Conservation (phyloP, 164 flowering plant genomes). For the Paratinospora sagittata region DNA sequence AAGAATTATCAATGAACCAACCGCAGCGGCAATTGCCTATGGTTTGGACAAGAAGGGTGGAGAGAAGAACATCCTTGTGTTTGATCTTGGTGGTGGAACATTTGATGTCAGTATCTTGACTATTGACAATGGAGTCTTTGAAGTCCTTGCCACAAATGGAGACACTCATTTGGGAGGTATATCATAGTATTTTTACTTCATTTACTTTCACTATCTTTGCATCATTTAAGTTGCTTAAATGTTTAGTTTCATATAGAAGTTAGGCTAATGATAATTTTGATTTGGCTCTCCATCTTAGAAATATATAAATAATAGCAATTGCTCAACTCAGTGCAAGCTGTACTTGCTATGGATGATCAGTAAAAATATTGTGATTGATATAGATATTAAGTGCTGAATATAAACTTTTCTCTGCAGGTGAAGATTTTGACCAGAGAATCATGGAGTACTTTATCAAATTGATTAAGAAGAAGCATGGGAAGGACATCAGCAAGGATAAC, state of each 20-base stretch:
- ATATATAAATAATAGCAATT: too few species aligned
- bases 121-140: slow-evolving; percentile 41
- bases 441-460: slow-evolving; percentile 28
- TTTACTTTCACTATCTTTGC: too few species aligned
- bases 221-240: too few species aligned
- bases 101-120: slow-evolving; percentile 49
- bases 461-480: slow-evolving; percentile 31
- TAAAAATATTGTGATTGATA: too few species aligned
- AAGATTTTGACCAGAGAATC: slow-evolving; percentile 28
- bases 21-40: slow-evolving; percentile 92
- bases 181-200: background rate
- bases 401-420: slow-evolving; percentile 18
- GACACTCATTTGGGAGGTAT: slow-evolving; percentile 49
- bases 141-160: slow-evolving; percentile 45
- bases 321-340: too few species aligned
- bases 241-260: background rate
- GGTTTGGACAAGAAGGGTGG: slow-evolving; percentile 91
- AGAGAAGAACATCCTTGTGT: slow-evolving; percentile 81
- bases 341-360: too few species aligned
- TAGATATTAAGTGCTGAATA: background rate
- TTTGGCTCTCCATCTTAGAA: too few species aligned
- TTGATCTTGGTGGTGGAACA: slow-evolving; percentile 54
- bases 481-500: slow-evolving; percentile 33
- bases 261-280: too few species aligned
- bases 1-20: slow-evolving; percentile 85